Conservation (phyloP, 148 eudicot species). For the Silene latifolia region DNA sequence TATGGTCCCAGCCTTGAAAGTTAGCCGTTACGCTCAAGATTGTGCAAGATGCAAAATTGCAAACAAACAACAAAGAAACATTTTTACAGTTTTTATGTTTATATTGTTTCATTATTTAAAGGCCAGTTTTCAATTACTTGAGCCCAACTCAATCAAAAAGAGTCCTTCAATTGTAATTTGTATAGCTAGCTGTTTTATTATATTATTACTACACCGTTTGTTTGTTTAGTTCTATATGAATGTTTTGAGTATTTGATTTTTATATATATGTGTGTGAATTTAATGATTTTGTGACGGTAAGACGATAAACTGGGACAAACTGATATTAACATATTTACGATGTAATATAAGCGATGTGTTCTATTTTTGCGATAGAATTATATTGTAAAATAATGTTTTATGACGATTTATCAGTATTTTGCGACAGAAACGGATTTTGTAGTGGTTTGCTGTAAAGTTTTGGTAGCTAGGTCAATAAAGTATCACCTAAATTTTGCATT, state of each 20-base stretch:
- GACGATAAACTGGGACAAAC: too few relatives aligned
- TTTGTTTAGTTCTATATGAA: too few relatives aligned
- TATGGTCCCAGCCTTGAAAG: slow-evolving; percentile 7
- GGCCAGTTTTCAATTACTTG: background rate
- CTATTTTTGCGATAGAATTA: too few relatives aligned
- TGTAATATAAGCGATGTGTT: too few relatives aligned
- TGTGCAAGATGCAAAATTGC: background rate
- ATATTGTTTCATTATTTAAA: slow-evolving; percentile 5
- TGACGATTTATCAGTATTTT: too few relatives aligned
- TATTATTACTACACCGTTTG: too few relatives aligned
- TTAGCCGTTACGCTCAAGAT: slow-evolving; percentile 12
- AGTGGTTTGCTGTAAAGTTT: background rate
- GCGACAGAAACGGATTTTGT: too few relatives aligned
- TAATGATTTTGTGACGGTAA: background rate
- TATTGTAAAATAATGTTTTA: too few relatives aligned
- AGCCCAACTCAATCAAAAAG: background rate
- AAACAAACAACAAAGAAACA: too few relatives aligned
- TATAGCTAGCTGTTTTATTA: background rate
- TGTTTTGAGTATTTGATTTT: background rate
- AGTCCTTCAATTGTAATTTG: background rate
- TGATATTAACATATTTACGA: too few relatives aligned
- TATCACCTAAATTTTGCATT: background rate
- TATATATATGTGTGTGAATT: background rate
- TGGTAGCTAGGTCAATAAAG: background rate
- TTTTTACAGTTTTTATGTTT: background rate